Base-by-base conservation (phyloP, 2,329 filamentous ascomycete genomes). In the Verticillium nonalfalfae region DNA sequence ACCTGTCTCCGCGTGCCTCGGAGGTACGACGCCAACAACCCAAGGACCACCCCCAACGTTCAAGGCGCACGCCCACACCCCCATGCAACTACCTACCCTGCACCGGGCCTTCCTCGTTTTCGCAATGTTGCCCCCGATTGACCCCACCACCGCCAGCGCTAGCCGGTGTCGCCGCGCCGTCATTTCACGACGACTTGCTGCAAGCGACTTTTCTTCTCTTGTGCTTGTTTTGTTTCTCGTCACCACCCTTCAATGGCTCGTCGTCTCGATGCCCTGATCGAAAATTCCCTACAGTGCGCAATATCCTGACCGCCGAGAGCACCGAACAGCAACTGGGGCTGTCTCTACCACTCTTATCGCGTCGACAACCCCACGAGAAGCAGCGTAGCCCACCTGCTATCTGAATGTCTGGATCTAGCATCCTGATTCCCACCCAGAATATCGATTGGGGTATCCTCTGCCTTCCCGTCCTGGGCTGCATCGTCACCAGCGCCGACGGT, bases 351-450 rank as follows among this genome's bases (percentile, higher is more conserved):
- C 11, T 18, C 15, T 10, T 18, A 21, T 52, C 18, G 18, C 45
- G 13, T 52, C 45, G 45, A 52, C 45, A 21, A 21, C 18, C n/a
- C n/a, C 18, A 21, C 45, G 18, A 7, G 18, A 52, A n/a, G n/a
- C 5, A 21, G 4, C 14, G 21, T 18, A 18, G 45, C 11, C 56
- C 36, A 15, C 15, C 36, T 31, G 18, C 15, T 45, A 61, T 62
- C 70, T 72, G 70, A 71, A 73, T 73, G 71, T 70, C 71, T 73
- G 69, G 63, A 67, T 62, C 68, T 63, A 66, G 62, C 63, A 64
- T 61, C 56, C 62, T 59, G 54, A 60, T 64, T 59, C 61, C 65
- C 62, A 60, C 65, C 62, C 67, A 68, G 66, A 69, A 62, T 63
- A 63, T 67, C 65, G 63, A 64, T 64, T 65, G 66, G 66, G 67